These are phyloP conservation scores for Phytophthora sp. DNA, from an alignment of 352 stramenopile genomes.

Conservation along the genomic window DNA sequence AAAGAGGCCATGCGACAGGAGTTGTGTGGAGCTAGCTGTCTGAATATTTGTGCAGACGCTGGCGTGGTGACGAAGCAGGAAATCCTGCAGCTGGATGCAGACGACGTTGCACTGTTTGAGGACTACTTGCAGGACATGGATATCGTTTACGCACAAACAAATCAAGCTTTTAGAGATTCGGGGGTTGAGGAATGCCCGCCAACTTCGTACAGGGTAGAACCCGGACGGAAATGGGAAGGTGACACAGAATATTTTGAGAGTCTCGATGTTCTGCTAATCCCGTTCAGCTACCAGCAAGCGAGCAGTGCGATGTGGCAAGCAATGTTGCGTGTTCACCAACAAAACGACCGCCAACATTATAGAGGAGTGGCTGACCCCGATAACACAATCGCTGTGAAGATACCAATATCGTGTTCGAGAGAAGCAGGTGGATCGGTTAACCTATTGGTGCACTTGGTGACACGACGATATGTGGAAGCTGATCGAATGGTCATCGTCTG, in stretches of 20 bases:
- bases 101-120: conserved; percentile 24
- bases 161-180: conserved; percentile 13
- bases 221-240: conserved; percentile 3
- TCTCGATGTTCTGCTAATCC: conserved; percentile 20
- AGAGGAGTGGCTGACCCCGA: conserved; percentile 13
- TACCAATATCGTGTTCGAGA: conserved; percentile 8
- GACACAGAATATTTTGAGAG: conserved; percentile 28
- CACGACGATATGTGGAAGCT: conserved; percentile 43
- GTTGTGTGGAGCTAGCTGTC: background rate
- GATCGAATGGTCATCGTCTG: conserved; percentile 59
- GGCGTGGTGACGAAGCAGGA: background rate
- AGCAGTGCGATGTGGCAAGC: conserved; percentile 19
- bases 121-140: conserved; percentile 29
- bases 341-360: conserved; percentile 7
- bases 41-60: background rate
- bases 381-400: conserved; percentile 38
- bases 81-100: background rate
- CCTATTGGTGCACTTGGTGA: conserved; percentile 32
- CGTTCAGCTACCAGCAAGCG: conserved; percentile 10
- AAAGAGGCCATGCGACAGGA: background rate
- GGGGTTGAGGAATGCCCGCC: background rate
- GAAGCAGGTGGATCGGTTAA: background rate
- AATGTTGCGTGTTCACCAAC: conserved; percentile 9
- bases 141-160: conserved; percentile 17
- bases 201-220: conserved; percentile 2